Conservation (phyloP, 140 eudicot genomes). For the Oenanthe javanica region DNA sequence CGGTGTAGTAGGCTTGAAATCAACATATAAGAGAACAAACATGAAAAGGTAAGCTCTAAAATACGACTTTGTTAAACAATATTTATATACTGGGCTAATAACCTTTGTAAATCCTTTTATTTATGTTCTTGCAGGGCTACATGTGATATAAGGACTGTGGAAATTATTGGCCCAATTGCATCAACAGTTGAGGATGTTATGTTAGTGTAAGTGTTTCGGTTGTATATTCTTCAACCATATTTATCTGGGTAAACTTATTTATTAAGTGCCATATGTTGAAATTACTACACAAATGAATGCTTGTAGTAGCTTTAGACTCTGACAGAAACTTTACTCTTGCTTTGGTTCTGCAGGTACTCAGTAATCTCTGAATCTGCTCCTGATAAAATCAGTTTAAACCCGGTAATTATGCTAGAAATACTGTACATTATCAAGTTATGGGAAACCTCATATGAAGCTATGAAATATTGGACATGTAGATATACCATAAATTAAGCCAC, state of each 20-base stretch:
- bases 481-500: not conserved
- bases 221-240: not conserved
- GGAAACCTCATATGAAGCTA: not conserved
- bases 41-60: conserved; percentile 56
- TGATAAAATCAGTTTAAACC: conserved; percentile 54
- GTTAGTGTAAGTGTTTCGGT: conserved; percentile 53
- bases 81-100: too few species aligned
- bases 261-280: too few species aligned
- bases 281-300: not conserved
- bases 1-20: conserved; percentile 89
- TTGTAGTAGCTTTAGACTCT: not conserved
- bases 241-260: not conserved
- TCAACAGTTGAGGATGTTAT: conserved; percentile 88
- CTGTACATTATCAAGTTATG: not conserved
- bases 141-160: conserved; percentile 92
- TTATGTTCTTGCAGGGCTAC: conserved; percentile 44
- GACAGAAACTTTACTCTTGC: not conserved
- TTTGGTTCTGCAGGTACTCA: conserved; percentile 59
- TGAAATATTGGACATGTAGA: not conserved
- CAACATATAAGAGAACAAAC: conserved; percentile 85
- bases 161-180: conserved; percentile 81
- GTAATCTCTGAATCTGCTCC: conserved; percentile 86
- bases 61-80: not conserved
- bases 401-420: conserved; percentile 41
- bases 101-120: not conserved